These are phyloP conservation scores for Tinospora cordifolia DNA, from an alignment of 164 flowering plant genomes.

Conservation along the genomic window DNA sequence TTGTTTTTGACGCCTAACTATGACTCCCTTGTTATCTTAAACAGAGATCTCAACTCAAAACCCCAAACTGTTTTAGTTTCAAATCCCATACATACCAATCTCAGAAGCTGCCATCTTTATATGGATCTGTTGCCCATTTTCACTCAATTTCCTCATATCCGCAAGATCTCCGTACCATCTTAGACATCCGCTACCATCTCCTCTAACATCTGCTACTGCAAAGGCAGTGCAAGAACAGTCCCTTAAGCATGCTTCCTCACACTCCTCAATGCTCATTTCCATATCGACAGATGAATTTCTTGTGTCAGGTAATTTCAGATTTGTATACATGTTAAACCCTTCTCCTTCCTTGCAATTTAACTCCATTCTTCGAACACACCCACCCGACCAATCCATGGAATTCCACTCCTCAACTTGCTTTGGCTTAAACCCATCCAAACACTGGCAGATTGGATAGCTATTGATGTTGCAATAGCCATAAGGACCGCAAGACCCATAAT, in stretches of 20 bases:
- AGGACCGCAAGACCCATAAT: constrained; percentile 20
- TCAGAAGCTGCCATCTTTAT: constrained; percentile 22
- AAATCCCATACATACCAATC: constrained; percentile 11
- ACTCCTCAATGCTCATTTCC: constrained; percentile 20
- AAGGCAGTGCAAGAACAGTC: constrained; percentile 36
- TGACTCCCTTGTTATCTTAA: no score
- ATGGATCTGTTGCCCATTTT: constrained; percentile 20
- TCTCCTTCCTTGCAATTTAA: neutral
- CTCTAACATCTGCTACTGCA: constrained; percentile 13
- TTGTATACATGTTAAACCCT: neutral
- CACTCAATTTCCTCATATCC: constrained; percentile 15
- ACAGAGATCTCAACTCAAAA: no score
- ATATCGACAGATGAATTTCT: neutral
- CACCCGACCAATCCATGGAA: constrained; percentile 5
- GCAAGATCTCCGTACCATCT: constrained; percentile 26
- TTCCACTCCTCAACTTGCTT: neutral
- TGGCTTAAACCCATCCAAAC: constrained; percentile 4
- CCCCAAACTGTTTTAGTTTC: neutral
- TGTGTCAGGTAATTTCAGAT: constrained; percentile 19
- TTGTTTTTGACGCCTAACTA: no score
- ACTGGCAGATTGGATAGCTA: neutral
- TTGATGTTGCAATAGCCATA: constrained; percentile 8
- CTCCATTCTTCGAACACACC: neutral
- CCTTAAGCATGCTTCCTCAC: constrained; percentile 21
- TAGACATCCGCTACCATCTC: constrained; percentile 21